A percentile compares a stretch with the other conserved stretches of the same genome.
phyloP scores from a whole-genome alignment of 306 rosid genomes.

The Lablab purpureus region DNA sequence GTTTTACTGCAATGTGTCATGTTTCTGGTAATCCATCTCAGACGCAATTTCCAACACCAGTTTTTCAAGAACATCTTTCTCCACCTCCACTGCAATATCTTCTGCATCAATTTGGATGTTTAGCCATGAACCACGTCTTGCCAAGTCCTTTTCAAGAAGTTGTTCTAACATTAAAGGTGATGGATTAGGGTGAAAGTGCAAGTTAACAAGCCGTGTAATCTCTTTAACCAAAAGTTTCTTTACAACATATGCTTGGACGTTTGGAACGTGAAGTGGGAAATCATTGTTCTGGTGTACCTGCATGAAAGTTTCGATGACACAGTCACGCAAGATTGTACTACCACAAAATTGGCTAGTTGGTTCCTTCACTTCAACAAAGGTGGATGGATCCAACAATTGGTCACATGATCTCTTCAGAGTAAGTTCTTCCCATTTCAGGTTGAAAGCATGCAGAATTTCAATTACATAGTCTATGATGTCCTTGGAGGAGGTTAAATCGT shows the following conservation, averaged over 20 bases:
- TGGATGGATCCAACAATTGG: constrained; percentile 49
- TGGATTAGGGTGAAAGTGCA: constrained; percentile 45
- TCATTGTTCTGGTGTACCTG: constrained; percentile 53
- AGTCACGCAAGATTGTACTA: constrained; percentile 56
- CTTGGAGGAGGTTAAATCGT: constrained; percentile 39
- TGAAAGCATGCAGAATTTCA: constrained; percentile 57
- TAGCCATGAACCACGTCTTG: constrained; percentile 62
- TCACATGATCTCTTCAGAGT: constrained; percentile 48
- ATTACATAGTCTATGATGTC: constrained; percentile 46
- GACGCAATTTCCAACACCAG: constrained; percentile 61
- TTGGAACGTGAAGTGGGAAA: constrained; percentile 50
- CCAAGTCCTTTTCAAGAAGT: constrained; percentile 60
- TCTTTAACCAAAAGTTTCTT: constrained; percentile 56
- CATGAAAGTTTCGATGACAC: constrained; percentile 59
- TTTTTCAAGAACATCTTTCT: constrained; percentile 61
- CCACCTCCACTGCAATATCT: constrained; percentile 55
- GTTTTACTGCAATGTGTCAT: constrained; percentile 22
- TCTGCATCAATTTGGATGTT: constrained; percentile 52
- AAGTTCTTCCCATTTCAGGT: constrained; percentile 61
- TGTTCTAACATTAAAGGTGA: constrained; percentile 50
- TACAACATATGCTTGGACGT: constrained; percentile 43
- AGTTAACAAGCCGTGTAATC: constrained; percentile 53
- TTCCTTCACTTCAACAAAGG: constrained; percentile 56
- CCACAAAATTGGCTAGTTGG: constrained; percentile 47
- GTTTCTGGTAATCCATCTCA: constrained; percentile 49